Evolutionary conservation across 768 basidiomycete genomes (phyloP).

Genomic region (Kwoniella newhampshirensis): DNA sequence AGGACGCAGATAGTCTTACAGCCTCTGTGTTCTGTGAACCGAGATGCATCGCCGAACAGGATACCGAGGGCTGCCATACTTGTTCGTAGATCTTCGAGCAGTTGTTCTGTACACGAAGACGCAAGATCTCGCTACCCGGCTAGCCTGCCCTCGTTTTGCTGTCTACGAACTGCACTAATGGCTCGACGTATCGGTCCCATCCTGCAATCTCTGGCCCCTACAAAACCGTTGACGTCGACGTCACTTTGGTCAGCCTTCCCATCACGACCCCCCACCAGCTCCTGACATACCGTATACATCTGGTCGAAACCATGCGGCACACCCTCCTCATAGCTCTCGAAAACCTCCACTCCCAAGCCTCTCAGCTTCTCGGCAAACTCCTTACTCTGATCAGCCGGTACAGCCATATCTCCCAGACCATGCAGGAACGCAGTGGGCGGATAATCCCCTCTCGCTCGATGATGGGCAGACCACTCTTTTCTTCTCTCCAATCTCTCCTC

Average conservation of each 20-base stretch:
- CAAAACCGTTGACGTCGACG: too few species aligned
- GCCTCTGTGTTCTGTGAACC: too few species aligned
- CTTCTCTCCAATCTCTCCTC: constrained; percentile 6
- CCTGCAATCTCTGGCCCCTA: constrained; percentile 10
- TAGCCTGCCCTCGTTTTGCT: not conserved
- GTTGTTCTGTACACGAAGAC: too few species aligned
- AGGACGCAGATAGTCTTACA: too few species aligned
- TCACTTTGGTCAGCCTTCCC: too few species aligned
- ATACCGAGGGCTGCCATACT: too few species aligned
- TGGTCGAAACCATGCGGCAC: constrained; percentile 17
- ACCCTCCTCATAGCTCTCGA: constrained; percentile 7
- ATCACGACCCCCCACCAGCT: not conserved
- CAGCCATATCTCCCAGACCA: constrained; percentile 9
- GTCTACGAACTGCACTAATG: constrained; percentile 9
- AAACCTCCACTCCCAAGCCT: constrained; percentile 4
- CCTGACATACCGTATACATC: constrained; percentile 9
- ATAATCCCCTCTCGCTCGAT: constrained; percentile 2
- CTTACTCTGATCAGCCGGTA: constrained; percentile 1
- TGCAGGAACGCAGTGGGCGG: constrained; percentile 10
- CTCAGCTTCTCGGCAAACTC: constrained; percentile 8
- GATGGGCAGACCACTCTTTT: not conserved
- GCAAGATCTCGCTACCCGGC: too few species aligned
- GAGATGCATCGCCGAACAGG: too few species aligned
- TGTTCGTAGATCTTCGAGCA: too few species aligned
- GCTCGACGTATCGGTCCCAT: constrained; percentile 15